A percentile compares a stretch with the other conserved stretches of the same genome.
phyloP scores from a whole-genome alignment of 495 filamentous ascomycete genomes.

The Aspergillus wentii region DNA sequence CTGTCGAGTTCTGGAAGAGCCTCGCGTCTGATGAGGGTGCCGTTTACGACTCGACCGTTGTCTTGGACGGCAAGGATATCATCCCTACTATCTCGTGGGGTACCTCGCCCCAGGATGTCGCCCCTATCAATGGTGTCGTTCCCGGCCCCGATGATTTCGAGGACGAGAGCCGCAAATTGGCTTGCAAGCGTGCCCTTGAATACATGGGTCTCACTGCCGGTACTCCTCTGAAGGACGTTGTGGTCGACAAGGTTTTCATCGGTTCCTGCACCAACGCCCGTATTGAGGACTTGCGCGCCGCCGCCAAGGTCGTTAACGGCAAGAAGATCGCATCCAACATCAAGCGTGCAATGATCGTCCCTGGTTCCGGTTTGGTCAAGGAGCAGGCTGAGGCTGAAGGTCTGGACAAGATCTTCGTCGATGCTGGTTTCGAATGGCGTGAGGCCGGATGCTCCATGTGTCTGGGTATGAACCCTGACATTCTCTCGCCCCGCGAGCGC shows the following conservation, averaged over 20 bases:
- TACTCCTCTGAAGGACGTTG: slow-evolving; percentile 85
- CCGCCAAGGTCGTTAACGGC: slow-evolving; percentile 79
- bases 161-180: slow-evolving; percentile 68
- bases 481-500: slow-evolving; percentile 87
- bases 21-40: slow-evolving; percentile 81
- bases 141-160: slow-evolving; percentile 84
- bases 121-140: slow-evolving; percentile 86
- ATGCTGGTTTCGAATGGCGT: slow-evolving; percentile 95
- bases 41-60: slow-evolving; percentile 79
- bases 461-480: slow-evolving; percentile 98
- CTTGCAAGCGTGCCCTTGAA: slow-evolving; percentile 76
- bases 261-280: slow-evolving; percentile 96
- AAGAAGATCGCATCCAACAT: slow-evolving; percentile 81
- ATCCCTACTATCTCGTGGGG: slow-evolving; percentile 94
- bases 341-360: slow-evolving; percentile 92
- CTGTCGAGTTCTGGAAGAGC: slow-evolving; percentile 81
- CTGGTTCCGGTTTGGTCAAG: slow-evolving; percentile 93
- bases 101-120: slow-evolving; percentile 91
- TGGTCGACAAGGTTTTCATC: slow-evolving; percentile 94
- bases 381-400: slow-evolving; percentile 87
- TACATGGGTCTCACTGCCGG: slow-evolving; percentile 92
- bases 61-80: slow-evolving; percentile 89
- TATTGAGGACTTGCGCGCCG: slow-evolving; percentile 92
- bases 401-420: slow-evolving; percentile 84
- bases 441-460: slow-evolving; percentile 99